Evolutionary conservation across 257 asterid genomes (phyloP), one percentile per base, ranked within the genome.

Genomic region (Jacaranda copaia): DNA sequence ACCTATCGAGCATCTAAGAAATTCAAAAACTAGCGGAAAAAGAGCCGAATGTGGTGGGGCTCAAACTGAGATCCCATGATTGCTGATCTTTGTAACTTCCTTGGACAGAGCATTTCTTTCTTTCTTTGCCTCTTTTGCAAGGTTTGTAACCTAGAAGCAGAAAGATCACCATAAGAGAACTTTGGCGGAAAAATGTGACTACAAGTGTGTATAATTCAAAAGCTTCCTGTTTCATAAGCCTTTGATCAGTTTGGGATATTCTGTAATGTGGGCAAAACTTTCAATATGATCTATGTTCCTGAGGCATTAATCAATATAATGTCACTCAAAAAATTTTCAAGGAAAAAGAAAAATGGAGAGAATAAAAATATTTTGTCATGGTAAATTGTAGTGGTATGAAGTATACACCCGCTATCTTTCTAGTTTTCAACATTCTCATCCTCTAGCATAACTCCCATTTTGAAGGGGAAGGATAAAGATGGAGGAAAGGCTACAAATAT

Each of bases 41-140:
- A 63, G 46, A 48, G 32, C 20, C 53, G 57, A 78, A 73, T 11
- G 3, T 2, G 56, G 55, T 12, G 74, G 70, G 45, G 32, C 36
- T 91, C 88, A 95, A 83, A 95, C 88, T 10, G 98, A 93, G 60
- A 91, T 91, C 79, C 99, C 97, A 59, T 90, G 87, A 61, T 95
- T 91, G 92, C 90, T 95, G 77, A 95, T 95, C 88, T 91, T 93
- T 14, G 87, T 74, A 45, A 95, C 96, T 89, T 95, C 97, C 89
- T 87, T 93, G 79, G 88, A 80, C 71, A 95, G 87, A 59, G 79
- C 81, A 53, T 74, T 86, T 80, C 92, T 87, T 85, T 93, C 96
- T 60, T 79, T 84, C 84, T 87, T 91, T 32, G 84, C 96, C 86
- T 90, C 97, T 70, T 91, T 87, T 68, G 90, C 96, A 63, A 95